phyloP scores from a whole-genome alignment of 441 rosid genomes.

The Populus tomentosa region DNA sequence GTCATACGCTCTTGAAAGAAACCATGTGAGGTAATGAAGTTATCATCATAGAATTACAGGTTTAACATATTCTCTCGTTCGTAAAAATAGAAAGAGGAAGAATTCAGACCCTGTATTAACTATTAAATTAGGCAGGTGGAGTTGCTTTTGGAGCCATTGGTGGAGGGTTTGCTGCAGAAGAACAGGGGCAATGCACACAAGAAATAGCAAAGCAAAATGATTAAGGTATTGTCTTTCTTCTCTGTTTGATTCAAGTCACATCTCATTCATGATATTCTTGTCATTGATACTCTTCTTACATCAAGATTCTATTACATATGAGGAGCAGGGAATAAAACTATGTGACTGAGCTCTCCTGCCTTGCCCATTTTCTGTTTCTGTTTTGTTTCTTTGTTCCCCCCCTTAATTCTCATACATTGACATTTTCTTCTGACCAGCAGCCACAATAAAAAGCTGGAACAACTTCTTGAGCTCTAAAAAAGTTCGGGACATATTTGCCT shows the following conservation, averaged over 20 bases:
- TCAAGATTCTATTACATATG: neutral
- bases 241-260: neutral
- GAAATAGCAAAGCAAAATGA: constrained; percentile 44
- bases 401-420: neutral
- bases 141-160: constrained; percentile 59
- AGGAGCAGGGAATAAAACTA: neutral
- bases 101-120: neutral
- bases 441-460: neutral
- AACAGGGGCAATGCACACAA: constrained; percentile 45
- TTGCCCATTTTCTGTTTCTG: neutral
- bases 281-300: neutral
- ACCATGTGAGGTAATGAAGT: neutral
- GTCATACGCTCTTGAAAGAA: neutral
- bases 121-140: constrained; percentile 34
- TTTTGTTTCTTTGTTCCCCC: neutral
- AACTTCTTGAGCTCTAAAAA: neutral
- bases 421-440: neutral
- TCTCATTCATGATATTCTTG: neutral
- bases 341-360: neutral
- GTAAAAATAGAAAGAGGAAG: neutral
- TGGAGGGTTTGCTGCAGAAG: constrained; percentile 51
- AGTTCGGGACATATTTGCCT: neutral
- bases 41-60: neutral
- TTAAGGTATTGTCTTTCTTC: constrained; percentile 34
- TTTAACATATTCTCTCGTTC: neutral